Conservation (phyloP, 768 basidiomycete genomes). For the Tulasnella sp. region DNA sequence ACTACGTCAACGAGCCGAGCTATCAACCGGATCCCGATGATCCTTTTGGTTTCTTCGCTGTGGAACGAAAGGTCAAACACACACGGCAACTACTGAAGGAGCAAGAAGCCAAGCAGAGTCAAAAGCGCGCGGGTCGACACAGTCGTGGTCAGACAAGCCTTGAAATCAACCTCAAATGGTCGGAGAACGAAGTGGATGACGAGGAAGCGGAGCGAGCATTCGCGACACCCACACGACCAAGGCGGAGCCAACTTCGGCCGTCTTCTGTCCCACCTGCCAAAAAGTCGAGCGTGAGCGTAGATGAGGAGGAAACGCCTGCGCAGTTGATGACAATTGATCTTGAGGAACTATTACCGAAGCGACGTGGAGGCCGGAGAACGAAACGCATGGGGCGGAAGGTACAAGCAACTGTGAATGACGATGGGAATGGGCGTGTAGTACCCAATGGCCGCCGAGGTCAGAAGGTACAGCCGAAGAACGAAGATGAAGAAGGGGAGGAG, state of each 20-base stretch:
- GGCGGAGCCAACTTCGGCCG: neutral
- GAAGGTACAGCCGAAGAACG: neutral
- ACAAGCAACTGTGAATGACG: neutral
- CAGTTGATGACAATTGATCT: neutral
- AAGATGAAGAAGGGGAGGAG: neutral
- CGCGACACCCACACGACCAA: neutral
- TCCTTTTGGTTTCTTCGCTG: neutral
- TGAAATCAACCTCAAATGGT: neutral
- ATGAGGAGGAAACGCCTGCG: neutral
- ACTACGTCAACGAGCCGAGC: no score
- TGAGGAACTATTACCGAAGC: neutral
- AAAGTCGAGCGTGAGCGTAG: neutral
- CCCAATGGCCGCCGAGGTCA: neutral
- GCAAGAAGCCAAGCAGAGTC: neutral
- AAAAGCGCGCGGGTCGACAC: neutral
- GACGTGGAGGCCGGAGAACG: neutral
- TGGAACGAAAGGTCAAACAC: neutral
- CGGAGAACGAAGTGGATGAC: neutral
- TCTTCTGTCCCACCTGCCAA: neutral
- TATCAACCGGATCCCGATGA: neutral
- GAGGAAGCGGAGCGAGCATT: neutral
- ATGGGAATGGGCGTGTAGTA: neutral
- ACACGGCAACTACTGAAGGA: neutral
- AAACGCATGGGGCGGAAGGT: neutral
- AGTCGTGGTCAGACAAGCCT: neutral